Evolutionary conservation across 2,329 filamentous ascomycete species (phyloP).

Genomic region (Aspergillus quadricinctus): DNA sequence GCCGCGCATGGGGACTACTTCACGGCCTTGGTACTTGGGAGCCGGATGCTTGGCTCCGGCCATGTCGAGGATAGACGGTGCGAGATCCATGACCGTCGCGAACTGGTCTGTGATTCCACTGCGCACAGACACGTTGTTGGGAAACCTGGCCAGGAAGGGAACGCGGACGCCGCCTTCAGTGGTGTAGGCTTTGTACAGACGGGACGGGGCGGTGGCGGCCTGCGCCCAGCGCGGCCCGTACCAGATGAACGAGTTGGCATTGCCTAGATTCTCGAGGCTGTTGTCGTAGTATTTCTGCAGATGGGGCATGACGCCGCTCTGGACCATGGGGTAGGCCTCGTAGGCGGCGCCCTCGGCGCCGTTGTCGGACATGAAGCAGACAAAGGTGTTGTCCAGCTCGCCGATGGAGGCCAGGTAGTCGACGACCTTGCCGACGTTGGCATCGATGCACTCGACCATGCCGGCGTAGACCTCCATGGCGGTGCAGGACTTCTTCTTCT

Average conservation of each 20-base stretch:
- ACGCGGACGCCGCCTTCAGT: conserved; percentile 51
- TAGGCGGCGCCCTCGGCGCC: conserved; percentile 59
- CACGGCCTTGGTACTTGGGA: conserved; percentile 48
- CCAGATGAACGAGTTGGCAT: conserved; percentile 56
- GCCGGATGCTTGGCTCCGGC: conserved; percentile 48
- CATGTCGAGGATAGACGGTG: conserved; percentile 44
- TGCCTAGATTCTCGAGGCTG: conserved; percentile 54
- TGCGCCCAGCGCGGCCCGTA: conserved; percentile 57
- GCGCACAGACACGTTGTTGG: conserved; percentile 20
- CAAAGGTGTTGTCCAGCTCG: conserved; percentile 61
- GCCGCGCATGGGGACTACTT: conserved; percentile 51
- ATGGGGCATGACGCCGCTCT: conserved; percentile 51
- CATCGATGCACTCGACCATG: conserved; percentile 61
- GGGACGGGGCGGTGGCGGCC: conserved; percentile 49
- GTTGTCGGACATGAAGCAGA: conserved; percentile 62
- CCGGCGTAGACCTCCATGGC: conserved; percentile 61
- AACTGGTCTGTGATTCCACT: conserved; percentile 48
- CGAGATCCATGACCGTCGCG: conserved; percentile 51
- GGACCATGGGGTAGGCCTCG: conserved; percentile 56
- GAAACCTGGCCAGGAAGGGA: conserved; percentile 48
- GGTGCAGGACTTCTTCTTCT: conserved; percentile 40
- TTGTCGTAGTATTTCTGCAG: conserved; percentile 57
- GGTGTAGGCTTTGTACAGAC: conserved; percentile 48
- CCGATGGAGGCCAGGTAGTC: conserved; percentile 52
- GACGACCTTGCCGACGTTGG: conserved; percentile 56